A percentile compares a stretch with the other conserved stretches of the same genome.
These are phyloP conservation scores for Aspergillus fumigatiaffinis DNA, from an alignment of 2,329 filamentous ascomycete species.

Conservation along the genomic window DNA sequence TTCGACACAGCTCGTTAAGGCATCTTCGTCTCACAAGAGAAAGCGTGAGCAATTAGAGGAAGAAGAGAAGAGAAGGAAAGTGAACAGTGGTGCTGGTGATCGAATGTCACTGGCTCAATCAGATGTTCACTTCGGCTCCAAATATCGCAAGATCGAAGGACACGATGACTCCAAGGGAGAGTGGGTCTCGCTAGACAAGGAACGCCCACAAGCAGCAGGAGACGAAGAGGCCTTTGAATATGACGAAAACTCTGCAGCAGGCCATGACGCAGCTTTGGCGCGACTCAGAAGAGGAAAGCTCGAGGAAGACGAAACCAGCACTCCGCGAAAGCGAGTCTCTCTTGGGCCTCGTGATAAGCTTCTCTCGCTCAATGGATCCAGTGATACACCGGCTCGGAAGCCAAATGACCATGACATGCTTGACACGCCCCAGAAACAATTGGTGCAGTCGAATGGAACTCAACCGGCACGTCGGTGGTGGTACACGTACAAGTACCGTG, in stretches of 20 bases:
- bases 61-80: slow-evolving; percentile 39
- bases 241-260: slow-evolving; percentile 28
- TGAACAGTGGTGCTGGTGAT: slow-evolving; percentile 55
- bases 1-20: slow-evolving; percentile 19
- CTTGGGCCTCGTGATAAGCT: slow-evolving; percentile 9
- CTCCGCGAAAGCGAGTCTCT: slow-evolving; percentile 16
- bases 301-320: slow-evolving; percentile 15
- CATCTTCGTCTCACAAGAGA: slow-evolving; percentile 34
- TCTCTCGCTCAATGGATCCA: slow-evolving; percentile 14
- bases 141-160: slow-evolving; percentile 47
- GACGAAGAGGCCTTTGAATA: slow-evolving; percentile 33
- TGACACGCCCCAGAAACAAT: slow-evolving; percentile 18
- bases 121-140: slow-evolving; percentile 42
- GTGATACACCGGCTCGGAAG: slow-evolving; percentile 14
- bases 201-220: slow-evolving; percentile 20
- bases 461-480: slow-evolving; percentile 49
- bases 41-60: slow-evolving; percentile 39
- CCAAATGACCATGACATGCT: background rate
- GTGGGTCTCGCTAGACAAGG: slow-evolving; percentile 32
- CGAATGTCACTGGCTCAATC: slow-evolving; percentile 45
- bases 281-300: slow-evolving; percentile 26
- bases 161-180: slow-evolving; percentile 34
- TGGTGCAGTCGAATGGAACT: slow-evolving; percentile 22
- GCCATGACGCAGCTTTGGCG: slow-evolving; percentile 30
- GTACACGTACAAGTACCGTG: slow-evolving; percentile 89